Evolutionary conservation across 2,329 filamentous ascomycete genomes (phyloP).

Genomic region (Albophoma yamanashiensis): DNA sequence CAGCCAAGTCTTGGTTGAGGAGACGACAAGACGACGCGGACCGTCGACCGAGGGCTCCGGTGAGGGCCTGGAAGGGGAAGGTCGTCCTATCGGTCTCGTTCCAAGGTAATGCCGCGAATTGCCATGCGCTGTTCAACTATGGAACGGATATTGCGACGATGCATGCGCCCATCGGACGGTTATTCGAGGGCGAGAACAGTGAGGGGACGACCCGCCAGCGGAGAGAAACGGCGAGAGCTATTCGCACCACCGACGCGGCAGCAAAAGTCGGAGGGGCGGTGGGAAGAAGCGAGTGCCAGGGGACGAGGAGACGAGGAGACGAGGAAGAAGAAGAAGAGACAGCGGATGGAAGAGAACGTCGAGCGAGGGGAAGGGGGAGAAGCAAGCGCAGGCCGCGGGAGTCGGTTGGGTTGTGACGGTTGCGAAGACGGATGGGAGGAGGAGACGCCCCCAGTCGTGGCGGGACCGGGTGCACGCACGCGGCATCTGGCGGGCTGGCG

Average conservation of each 20-base stretch:
- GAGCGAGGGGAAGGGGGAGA: not conserved
- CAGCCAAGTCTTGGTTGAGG: not conserved
- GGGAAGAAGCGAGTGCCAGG: not conserved
- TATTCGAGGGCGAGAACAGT: not conserved
- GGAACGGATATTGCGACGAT: not conserved
- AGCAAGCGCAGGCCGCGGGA: not conserved
- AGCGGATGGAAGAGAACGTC: not conserved
- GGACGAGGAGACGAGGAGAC: not conserved
- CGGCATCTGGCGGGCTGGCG: not conserved
- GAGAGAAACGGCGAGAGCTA: not conserved
- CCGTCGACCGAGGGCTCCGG: not conserved
- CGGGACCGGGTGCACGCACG: not conserved
- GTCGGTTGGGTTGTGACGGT: slow-evolving; percentile 1
- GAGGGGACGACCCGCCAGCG: not conserved
- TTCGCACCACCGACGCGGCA: not conserved
- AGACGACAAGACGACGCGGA: not conserved
- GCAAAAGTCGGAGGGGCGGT: not conserved
- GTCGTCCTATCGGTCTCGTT: not conserved
- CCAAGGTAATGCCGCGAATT: not conserved
- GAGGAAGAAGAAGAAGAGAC: not conserved
- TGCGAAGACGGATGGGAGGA: not conserved
- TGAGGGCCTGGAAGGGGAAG: not conserved
- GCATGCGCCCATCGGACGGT: not conserved
- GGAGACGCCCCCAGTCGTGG: not conserved
- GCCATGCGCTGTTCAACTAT: not conserved